Evolutionary conservation across 441 rosid genomes (phyloP).

Genomic region (Populus hybrid): DNA sequence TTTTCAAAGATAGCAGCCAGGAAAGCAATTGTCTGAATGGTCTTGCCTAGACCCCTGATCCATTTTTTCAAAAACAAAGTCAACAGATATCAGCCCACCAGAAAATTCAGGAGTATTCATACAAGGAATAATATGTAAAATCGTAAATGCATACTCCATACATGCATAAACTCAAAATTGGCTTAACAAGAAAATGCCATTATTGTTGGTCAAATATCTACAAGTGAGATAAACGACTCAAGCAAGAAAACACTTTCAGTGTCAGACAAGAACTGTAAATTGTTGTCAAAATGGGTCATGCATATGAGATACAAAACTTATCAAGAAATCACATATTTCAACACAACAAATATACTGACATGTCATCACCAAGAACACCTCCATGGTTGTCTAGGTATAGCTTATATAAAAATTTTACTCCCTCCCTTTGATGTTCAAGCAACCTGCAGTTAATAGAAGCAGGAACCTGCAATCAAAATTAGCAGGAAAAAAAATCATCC

Average conservation of each 20-base stretch:
- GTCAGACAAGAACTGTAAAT: not conserved
- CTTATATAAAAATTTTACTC: conserved; percentile 70
- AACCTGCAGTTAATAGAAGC: conserved; percentile 87
- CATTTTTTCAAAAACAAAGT: no score
- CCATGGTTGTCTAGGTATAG: conserved; percentile 79
- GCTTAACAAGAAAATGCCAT: not conserved
- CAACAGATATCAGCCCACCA: not conserved
- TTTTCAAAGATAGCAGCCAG: conserved; percentile 79
- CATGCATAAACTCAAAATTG: not conserved
- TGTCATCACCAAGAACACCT: conserved; percentile 96
- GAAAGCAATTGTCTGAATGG: conserved; percentile 92
- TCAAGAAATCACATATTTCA: not conserved
- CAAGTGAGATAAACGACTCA: no score
- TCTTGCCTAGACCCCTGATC: conserved; percentile 38
- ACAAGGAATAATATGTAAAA: not conserved
- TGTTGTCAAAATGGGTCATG: not conserved
- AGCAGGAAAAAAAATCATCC: not conserved
- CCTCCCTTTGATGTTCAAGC: conserved; percentile 88
- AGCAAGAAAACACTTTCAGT: not conserved
- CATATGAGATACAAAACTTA: not conserved
- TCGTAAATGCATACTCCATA: not conserved
- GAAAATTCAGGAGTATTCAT: not conserved
- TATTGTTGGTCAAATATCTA: not conserved
- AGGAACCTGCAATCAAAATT: conserved; percentile 58
- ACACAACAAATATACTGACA: conserved; percentile 46